phyloP scores from a whole-genome alignment of 192 early-diverging fungal genomes.

The Oehlia diaphana region DNA sequence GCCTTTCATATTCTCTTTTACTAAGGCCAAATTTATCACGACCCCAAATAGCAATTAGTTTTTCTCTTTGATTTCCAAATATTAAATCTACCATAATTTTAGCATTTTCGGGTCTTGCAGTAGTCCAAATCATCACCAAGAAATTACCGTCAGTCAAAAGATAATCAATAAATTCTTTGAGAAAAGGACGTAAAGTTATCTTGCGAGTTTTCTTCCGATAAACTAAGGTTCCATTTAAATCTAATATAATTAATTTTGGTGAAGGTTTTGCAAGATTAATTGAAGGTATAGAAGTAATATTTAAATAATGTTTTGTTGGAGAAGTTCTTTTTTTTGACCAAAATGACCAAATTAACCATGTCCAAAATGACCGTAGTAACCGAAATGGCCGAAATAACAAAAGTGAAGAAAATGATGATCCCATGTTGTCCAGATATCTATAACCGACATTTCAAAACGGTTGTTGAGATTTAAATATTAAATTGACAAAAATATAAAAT shows the following conservation, averaged over 20 bases:
- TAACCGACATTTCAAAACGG: no score
- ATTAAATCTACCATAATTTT: constrained; percentile 48
- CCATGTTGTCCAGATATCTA: no score
- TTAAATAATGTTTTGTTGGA: not conserved
- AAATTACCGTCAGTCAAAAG: constrained; percentile 49
- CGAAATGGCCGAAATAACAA: no score
- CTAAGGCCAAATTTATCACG: constrained; percentile 52
- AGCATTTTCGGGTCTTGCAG: constrained; percentile 56
- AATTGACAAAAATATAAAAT: no score
- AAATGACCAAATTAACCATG: no score
- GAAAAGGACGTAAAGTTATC: constrained; percentile 49
- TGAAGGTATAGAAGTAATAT: not conserved
- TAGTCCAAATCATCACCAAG: constrained; percentile 77
- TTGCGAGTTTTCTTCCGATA: constrained; percentile 33
- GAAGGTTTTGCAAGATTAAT: constrained; percentile 24
- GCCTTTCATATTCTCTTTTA: constrained; percentile 36
- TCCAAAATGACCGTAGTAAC: no score
- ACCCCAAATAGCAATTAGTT: constrained; percentile 58
- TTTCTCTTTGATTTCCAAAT: constrained; percentile 37
- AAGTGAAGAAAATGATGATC: no score
- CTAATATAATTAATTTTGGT: constrained; percentile 59
- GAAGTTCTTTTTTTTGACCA: not conserved
- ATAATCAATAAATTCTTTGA: constrained; percentile 57
- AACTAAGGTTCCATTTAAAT: constrained; percentile 70
- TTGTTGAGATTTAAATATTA: no score